Base-by-base conservation (phyloP, 2,329 filamentous ascomycete genomes). In the Sarocladiaceae sp. region DNA sequence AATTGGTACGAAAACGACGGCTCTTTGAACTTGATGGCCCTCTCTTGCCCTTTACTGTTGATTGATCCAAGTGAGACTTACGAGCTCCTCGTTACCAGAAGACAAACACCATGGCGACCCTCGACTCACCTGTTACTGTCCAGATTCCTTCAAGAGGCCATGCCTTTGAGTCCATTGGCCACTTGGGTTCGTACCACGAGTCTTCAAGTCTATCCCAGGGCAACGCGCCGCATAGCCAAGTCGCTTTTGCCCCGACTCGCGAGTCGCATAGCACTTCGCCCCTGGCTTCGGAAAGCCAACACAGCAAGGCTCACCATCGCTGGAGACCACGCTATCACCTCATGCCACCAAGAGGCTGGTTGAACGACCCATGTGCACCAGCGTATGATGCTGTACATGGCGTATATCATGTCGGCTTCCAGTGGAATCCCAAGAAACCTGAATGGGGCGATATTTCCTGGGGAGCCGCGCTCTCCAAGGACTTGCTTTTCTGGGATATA, bases 311-410 rank as follows among this genome's bases (percentile, higher is more conserved):
- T n/a, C 40, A n/a, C 12, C 8, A n/a, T 44, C 40, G 23, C 8
- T 44, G 40, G 40, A 44, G 22, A 22, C 52, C 52, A 22, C 22
- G 25, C 12, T 50, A 50, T 20, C 57, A 64, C 44, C 53, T 64
- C 35, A 60, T 55, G n/a, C 46, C 61, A 10, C 56, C 60, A 11
- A 39, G 46, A 2, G 60, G 63, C 2, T 65, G 63, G 66, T 54
- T 68, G 57, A 61, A 75, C 64, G 71, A 79, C 56, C 75, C 76
- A 13, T 77, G 76, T 56, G 76, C 66, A 25, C 72, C 74, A 56
- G 71, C 73, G 64, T 79, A 76, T 57, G 74, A 77, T 60, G 74
- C 72, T 13, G 65, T 61, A 3, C 40, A 44, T n/a, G 40, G 28
- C 7, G 40, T 44, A 7, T 44, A 44, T 26, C 40, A 44, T n/a